Conservation (phyloP, 306 rosid species). For the Senna tora region DNA sequence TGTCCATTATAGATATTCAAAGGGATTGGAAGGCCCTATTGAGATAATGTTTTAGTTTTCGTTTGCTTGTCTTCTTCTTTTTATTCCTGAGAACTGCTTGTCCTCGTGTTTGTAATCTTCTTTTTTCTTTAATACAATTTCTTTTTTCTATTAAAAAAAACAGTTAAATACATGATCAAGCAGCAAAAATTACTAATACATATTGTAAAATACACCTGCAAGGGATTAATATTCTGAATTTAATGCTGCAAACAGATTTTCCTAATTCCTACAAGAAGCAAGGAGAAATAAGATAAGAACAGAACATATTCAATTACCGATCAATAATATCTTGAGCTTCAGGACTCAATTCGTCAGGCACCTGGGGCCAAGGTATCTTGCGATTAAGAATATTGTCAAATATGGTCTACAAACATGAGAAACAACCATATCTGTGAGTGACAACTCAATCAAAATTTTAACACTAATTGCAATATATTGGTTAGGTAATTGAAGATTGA, state of each 20-base stretch:
- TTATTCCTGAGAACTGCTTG: too few species aligned
- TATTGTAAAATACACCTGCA: conserved; percentile 1
- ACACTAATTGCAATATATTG: neutral
- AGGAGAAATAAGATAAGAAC: neutral
- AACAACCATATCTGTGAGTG: conserved; percentile 25
- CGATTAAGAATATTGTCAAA: conserved; percentile 96
- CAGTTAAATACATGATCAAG: conserved; percentile 14
- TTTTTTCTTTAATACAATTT: too few species aligned
- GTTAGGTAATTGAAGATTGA: too few species aligned
- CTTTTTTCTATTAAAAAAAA: too few species aligned
- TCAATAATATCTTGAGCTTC: conserved; percentile 90
- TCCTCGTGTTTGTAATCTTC: too few species aligned
- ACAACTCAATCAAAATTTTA: conserved; percentile 21
- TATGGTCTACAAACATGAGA: conserved; percentile 67
- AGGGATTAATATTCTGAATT: conserved; percentile 12
- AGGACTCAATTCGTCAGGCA: conserved; percentile 86
- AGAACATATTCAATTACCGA: conserved; percentile 56
- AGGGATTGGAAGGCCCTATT: too few species aligned
- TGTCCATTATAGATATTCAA: too few species aligned
- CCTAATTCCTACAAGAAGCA: conserved; percentile 16
- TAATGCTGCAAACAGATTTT: conserved; percentile 14
- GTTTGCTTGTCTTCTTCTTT: too few species aligned
- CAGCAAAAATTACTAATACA: neutral
- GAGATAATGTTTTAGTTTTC: too few species aligned
- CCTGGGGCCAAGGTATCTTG: conserved; percentile 93